These are phyloP conservation scores for Phialophora macrospora DNA, from an alignment of 2,329 filamentous ascomycete genomes.

Conservation along the genomic window DNA sequence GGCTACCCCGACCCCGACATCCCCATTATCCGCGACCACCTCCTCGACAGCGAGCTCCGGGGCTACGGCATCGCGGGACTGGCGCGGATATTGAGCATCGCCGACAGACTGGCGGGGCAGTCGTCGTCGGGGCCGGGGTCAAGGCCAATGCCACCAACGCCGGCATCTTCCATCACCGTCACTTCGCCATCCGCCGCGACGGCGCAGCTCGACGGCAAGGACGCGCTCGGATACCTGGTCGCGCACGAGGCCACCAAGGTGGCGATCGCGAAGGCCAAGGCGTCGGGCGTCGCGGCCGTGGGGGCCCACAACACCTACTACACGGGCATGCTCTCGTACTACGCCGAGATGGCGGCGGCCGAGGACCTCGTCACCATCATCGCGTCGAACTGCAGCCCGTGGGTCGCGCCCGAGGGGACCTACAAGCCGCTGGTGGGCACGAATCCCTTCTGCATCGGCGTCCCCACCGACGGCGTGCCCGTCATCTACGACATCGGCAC, in stretches of 20 bases:
- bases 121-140: neutral
- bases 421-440: slow-evolving; percentile 28
- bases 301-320: slow-evolving; percentile 28
- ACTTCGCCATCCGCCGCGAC: slow-evolving; percentile 22
- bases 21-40: slow-evolving; percentile 22
- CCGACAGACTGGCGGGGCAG: slow-evolving; percentile 13
- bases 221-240: slow-evolving; percentile 29
- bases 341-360: slow-evolving; percentile 28
- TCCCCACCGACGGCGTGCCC: slow-evolving; percentile 22
- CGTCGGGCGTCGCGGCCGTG: slow-evolving; percentile 23
- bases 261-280: slow-evolving; percentile 28
- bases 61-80: slow-evolving; percentile 31
- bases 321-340: slow-evolving; percentile 30
- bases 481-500: slow-evolving; percentile 33
- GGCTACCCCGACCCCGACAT: slow-evolving; percentile 23
- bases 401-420: slow-evolving; percentile 28
- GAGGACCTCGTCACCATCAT: slow-evolving; percentile 29
- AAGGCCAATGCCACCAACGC: too few relatives aligned
- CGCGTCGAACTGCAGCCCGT: slow-evolving; percentile 26
- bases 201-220: slow-evolving; percentile 27
- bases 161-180: slow-evolving; percentile 8
- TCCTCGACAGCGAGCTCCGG: slow-evolving; percentile 31
- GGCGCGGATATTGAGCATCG: slow-evolving; percentile 29
- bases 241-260: slow-evolving; percentile 25
- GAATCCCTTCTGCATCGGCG: slow-evolving; percentile 31